Conservation (phyloP, 495 filamentous ascomycete genomes). For the Aspergillus sclerotioniger region DNA sequence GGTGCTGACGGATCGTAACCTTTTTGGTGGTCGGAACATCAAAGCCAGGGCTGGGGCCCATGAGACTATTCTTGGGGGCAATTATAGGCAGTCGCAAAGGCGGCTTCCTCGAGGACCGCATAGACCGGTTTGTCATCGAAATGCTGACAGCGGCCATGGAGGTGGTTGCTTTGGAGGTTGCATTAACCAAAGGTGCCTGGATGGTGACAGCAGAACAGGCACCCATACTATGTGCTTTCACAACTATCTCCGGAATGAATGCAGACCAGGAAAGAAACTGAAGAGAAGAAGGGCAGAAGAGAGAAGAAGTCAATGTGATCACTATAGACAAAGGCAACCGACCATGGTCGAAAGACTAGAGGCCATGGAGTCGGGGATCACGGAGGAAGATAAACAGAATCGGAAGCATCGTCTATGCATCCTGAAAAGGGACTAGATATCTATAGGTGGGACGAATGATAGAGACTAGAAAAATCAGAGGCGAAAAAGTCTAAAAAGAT, state of each 20-base stretch:
- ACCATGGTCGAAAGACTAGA: background rate
- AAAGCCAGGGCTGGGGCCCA: conserved; percentile 5
- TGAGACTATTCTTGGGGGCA: conserved; percentile 46
- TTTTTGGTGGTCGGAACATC: conserved; percentile 17
- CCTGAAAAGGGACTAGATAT: background rate
- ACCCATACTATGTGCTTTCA: background rate
- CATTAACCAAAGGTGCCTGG: background rate
- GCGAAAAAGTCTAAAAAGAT: conserved; percentile 14
- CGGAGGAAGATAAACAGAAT: background rate
- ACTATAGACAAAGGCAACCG: background rate
- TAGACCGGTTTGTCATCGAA: conserved; percentile 37
- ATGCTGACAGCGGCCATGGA: conserved; percentile 39
- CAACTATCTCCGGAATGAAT: background rate
- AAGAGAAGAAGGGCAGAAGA: background rate
- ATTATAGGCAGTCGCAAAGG: conserved; percentile 45
- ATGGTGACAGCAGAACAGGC: background rate
- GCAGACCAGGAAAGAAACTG: background rate
- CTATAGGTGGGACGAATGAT: background rate
- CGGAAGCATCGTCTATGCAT: background rate
- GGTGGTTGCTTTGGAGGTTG: background rate
- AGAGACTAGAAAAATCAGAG: background rate
- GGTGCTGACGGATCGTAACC: conserved; percentile 35
- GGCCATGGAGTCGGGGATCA: background rate
- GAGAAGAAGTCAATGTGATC: background rate
- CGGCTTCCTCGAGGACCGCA: conserved; percentile 35